phyloP scores from a whole-genome alignment of 2,329 filamentous ascomycete species.

The Ceratocystiopsis minuta region DNA sequence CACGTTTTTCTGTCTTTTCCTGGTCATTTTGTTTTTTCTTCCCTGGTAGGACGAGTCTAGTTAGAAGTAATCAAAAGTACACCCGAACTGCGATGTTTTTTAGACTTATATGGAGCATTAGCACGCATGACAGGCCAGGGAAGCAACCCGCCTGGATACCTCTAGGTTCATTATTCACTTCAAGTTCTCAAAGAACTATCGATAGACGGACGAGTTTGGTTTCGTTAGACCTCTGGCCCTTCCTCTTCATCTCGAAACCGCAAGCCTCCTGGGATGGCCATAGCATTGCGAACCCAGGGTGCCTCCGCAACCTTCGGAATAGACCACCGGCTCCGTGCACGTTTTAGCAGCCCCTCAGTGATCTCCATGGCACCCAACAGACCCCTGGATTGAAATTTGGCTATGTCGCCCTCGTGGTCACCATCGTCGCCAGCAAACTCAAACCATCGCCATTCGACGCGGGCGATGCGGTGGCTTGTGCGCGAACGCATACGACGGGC shows the following conservation, averaged over 20 bases:
- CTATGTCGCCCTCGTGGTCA: constrained; percentile 54
- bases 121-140: no score
- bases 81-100: no score
- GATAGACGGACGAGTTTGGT: no score
- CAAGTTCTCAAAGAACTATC: no score
- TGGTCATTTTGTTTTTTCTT: no score
- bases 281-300: constrained; percentile 61
- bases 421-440: constrained; percentile 69
- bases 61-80: no score
- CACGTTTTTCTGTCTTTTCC: no score
- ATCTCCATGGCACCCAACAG: constrained; percentile 62
- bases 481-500: constrained; percentile 58
- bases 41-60: no score
- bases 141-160: no score
- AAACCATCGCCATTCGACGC: constrained; percentile 91
- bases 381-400: constrained; percentile 41
- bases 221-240: constrained; percentile 14
- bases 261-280: constrained; percentile 46
- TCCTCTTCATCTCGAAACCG: constrained; percentile 41
- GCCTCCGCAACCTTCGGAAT: constrained; percentile 54
- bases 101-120: no score
- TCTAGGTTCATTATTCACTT: no score
- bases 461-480: constrained; percentile 83
- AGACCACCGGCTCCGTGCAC: constrained; percentile 60
- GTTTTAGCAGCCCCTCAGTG: constrained; percentile 69